Evolutionary conservation across 176 grass and related monocot species (phyloP).

Genomic region (Oryza meyeriana): DNA sequence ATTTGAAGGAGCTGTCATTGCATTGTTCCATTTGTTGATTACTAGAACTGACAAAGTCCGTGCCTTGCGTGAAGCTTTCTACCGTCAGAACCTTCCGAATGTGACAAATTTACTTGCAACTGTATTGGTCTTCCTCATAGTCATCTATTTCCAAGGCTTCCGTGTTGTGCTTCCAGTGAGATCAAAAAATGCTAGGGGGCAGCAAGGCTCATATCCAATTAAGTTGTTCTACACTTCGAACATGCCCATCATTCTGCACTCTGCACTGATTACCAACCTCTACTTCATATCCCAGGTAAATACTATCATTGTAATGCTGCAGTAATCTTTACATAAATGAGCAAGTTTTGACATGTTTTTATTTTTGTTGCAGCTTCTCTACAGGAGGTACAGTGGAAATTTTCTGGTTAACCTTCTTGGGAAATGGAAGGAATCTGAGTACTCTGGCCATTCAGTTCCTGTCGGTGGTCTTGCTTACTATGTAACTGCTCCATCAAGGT

Average conservation of each 20-base stretch:
- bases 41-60: slow-evolving; percentile 88
- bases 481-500: slow-evolving; percentile 96
- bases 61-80: slow-evolving; percentile 82
- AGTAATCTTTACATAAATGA: not conserved
- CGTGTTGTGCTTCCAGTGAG: slow-evolving; percentile 92
- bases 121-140: slow-evolving; percentile 85
- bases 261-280: slow-evolving; percentile 83
- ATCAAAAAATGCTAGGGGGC: slow-evolving; percentile 85
- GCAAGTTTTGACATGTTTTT: slow-evolving; percentile 9
- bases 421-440: slow-evolving; percentile 88
- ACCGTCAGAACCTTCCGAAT: slow-evolving; percentile 90
- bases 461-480: slow-evolving; percentile 95
- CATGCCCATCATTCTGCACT: slow-evolving; percentile 96
- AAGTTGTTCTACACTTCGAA: slow-evolving; percentile 96
- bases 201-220: slow-evolving; percentile 96
- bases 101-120: slow-evolving; percentile 95
- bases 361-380: slow-evolving; percentile 54
- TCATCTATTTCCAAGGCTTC: slow-evolving; percentile 98
- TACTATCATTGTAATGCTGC: not conserved
- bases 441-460: slow-evolving; percentile 74
- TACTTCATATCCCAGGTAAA: slow-evolving; percentile 95
- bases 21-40: slow-evolving; percentile 85
- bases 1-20: slow-evolving; percentile 96
- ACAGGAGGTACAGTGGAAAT: slow-evolving; percentile 94
- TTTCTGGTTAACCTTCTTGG: slow-evolving; percentile 93